Base-by-base conservation (phyloP, 140 eudicot genomes). In the Senecio squalidus region DNA sequence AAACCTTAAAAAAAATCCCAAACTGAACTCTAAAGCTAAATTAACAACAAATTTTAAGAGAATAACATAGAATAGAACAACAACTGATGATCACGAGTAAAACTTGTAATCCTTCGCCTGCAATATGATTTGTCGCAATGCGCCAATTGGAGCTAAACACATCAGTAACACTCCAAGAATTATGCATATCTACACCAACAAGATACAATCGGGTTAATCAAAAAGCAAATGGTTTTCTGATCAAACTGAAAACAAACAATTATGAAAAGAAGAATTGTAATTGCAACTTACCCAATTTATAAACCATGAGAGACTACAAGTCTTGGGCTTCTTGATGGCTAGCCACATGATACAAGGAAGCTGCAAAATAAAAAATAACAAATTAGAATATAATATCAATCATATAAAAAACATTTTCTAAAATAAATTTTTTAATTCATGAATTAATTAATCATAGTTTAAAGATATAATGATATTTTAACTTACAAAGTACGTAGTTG, bases 341-440 rank as follows among this genome's bases (percentile, higher is more conserved):
- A 84, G 78, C 88, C 88, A 84, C 9, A 84, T 80, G 56, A 84
- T 64, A 28, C 94, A 84, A 28, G 94, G 94, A 68, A 84, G 84
- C 94, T 80, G 78, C 34, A 5, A 52, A n/a, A 36, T 14, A 26
- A 62, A 15, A 9, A 0, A 50, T 36, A 53, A 30, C 44, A 24
- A 45, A 17, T 66, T 64, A 60, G 28, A 25, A 38, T 16, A 23
- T 43, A 23, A 1, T 13, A 18, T 18, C 29, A 8, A 8, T 14
- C 6, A 50, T 5, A 18, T 22, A 21, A 46, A 20, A 21, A 5
- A 16, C n/a, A 39, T 39, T 17, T 39, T 11, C 27, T 9, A 14
- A 22, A 16, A 2, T 9, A 1, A 10, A 3, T 10, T 23, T 22
- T 11, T 11, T 10, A 9, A 22, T 48, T 8, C 14, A 47, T 47